Conservation (phyloP, 2,329 filamentous ascomycete genomes). For the Aspergillus puulaauensis region DNA sequence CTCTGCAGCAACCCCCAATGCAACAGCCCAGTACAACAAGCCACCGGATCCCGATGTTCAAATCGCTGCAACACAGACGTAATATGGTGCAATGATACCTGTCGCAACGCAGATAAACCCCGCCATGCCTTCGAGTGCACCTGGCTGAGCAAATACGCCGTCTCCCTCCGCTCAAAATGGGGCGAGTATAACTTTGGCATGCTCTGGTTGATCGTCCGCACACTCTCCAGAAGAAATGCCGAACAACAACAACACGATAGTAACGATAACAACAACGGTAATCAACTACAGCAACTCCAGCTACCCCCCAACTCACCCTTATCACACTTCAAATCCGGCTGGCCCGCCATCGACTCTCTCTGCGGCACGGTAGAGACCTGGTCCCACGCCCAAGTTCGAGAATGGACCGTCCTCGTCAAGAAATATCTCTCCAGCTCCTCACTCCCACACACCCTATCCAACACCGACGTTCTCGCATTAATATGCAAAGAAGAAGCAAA, state of each 20-base stretch:
- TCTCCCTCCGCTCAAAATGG: slow-evolving; percentile 26
- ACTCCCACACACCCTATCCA: slow-evolving; percentile 13
- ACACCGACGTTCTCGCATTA: slow-evolving; percentile 8
- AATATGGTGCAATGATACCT: slow-evolving; percentile 27
- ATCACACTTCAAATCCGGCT: slow-evolving; percentile 18
- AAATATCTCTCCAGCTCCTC: slow-evolving; percentile 24
- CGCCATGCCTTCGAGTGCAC: slow-evolving; percentile 32
- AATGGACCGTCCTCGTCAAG: slow-evolving; percentile 28
- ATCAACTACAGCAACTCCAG: background rate
- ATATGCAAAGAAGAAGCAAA: slow-evolving; percentile 24
- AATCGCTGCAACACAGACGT: slow-evolving; percentile 28
- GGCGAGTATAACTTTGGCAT: slow-evolving; percentile 35
- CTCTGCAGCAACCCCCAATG: slow-evolving; percentile 33
- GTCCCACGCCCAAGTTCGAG: slow-evolving; percentile 27
- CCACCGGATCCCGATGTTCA: slow-evolving; percentile 17
- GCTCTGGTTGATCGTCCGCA: slow-evolving; percentile 34
- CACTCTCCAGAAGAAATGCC: slow-evolving; percentile 25
- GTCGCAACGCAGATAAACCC: slow-evolving; percentile 20
- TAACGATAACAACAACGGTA: background rate
- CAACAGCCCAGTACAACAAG: slow-evolving; percentile 18
- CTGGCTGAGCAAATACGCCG: slow-evolving; percentile 28
- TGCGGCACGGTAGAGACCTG: slow-evolving; percentile 32
- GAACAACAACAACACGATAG: slow-evolving; percentile 1
- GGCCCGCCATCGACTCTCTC: slow-evolving; percentile 26
- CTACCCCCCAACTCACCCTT: background rate